These are phyloP conservation scores for Citrullus mucosospermus DNA, from an alignment of 306 rosid species.

Conservation along the genomic window DNA sequence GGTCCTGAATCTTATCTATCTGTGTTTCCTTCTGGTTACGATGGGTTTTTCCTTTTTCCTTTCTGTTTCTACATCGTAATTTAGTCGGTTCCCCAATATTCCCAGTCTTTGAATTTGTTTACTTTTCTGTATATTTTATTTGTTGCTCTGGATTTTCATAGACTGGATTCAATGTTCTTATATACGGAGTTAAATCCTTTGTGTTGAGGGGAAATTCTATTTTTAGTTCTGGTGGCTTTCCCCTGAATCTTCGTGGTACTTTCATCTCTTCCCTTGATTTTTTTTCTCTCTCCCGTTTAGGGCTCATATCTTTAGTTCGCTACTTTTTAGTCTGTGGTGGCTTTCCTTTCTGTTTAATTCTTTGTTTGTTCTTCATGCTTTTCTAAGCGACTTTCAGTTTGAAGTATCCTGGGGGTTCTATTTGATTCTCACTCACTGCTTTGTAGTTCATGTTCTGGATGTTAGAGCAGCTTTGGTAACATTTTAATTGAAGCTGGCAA, in stretches of 20 bases:
- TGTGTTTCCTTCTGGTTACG: slow-evolving; percentile 5
- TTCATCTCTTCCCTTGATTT: not conserved
- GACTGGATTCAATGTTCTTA: not conserved
- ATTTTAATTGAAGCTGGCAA: not conserved
- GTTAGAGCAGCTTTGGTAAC: not conserved
- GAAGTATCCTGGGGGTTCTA: not conserved
- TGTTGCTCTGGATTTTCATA: not conserved
- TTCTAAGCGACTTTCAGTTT: not conserved
- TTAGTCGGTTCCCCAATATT: not conserved
- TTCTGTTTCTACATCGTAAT: not conserved
- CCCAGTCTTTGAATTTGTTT: not conserved
- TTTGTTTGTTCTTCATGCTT: not conserved
- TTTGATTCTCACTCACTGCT: not conserved
- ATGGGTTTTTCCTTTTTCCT: slow-evolving; percentile 4
- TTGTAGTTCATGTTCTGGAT: not conserved
- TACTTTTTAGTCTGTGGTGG: not conserved
- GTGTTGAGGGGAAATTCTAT: not conserved
- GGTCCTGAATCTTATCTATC: slow-evolving; percentile 1
- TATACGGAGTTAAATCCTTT: not conserved
- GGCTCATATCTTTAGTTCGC: not conserved
- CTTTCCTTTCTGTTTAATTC: not conserved
- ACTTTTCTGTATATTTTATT: not conserved
- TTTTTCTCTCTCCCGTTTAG: not conserved
- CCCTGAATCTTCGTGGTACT: not conserved
- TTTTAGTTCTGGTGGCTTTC: not conserved